Evolutionary conservation across 805 yeast species (phyloP).

Genomic region (Candida gorgasii): DNA sequence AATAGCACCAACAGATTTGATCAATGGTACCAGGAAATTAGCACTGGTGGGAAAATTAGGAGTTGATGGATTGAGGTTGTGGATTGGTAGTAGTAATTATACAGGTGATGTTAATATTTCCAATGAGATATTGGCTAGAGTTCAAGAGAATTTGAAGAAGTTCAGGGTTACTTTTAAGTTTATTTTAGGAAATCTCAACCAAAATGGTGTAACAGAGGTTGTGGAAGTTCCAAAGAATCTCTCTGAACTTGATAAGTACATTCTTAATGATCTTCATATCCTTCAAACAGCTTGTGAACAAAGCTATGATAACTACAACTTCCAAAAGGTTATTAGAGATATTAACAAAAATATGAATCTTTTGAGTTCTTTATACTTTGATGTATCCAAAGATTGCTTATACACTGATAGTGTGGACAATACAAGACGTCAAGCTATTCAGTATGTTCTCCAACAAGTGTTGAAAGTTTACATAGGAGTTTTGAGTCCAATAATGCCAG

Average conservation of each 20-base stretch:
- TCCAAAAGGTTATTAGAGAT: conserved; percentile 66
- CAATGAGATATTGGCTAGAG: conserved; percentile 68
- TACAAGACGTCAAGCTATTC: conserved; percentile 55
- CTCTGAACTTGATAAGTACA: conserved; percentile 57
- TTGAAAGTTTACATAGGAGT: conserved; percentile 63
- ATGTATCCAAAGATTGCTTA: conserved; percentile 78
- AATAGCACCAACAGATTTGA: conserved; percentile 65
- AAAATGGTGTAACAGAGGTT: conserved; percentile 20
- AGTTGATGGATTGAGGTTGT: conserved; percentile 84
- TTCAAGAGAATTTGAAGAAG: conserved; percentile 79
- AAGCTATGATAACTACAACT: conserved; percentile 60
- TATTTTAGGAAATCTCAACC: conserved; percentile 69
- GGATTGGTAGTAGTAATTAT: conserved; percentile 89
- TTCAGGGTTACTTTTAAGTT: conserved; percentile 78
- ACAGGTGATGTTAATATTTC: conserved; percentile 79
- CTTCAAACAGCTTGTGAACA: conserved; percentile 44
- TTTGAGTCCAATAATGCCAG: conserved; percentile 79
- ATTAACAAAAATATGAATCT: conserved; percentile 74
- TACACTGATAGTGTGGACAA: conserved; percentile 65
- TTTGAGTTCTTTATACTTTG: conserved; percentile 83
- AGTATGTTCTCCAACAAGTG: conserved; percentile 64
- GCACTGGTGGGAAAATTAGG: conserved; percentile 62
- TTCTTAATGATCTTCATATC: conserved; percentile 53
- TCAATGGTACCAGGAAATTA: conserved; percentile 55
- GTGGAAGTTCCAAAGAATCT: no score